Base-by-base conservation (phyloP, 306 rosid genomes). In the Lathyrus tuberosus region DNA sequence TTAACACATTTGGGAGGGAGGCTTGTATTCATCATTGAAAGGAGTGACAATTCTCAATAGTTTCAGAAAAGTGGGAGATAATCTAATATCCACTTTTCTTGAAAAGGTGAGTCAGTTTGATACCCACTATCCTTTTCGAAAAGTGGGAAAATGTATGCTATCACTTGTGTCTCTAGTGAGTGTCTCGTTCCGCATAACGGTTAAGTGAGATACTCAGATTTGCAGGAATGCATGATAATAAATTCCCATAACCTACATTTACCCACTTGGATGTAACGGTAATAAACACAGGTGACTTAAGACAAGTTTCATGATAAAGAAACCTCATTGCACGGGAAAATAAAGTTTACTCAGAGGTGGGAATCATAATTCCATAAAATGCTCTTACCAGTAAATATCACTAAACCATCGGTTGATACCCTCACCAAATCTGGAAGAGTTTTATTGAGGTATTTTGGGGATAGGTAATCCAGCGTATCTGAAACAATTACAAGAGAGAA, bases 391-490 rank as follows among this genome's bases (percentile, higher is more conserved):
- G 90, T 69, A 69, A 87, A 85, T 69, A 87, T 74, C 56, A 80
- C 92, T 42, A 85, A 33, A 16, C 96, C 92, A 54, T 80, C 90
- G 40, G 77, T 10, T 44, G 96, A 69, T 51, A 87, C 87, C 78
- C 96, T 87, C 62, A 83, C 90, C 47, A 84, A 80, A 81, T 86
- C 90, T 2, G 90, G 88, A 52, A 89, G 83, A 69, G 96, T 84
- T 71, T 81, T 89, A 79, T 89, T 89, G 78, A 89, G 96, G 84
- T 89, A 86, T 70, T 74, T 82, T 13, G 89, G 92, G 42, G 92
- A 89, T 13, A 89, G 71, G 79, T 89, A 86, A 78, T 89, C 96
- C 77, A 89, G 75, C 3, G 92, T 79, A 75, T 89, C 92, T 5
- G 87, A 89, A 73, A 89, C 87, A 71, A 89, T 79, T 70, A 87